Base-by-base conservation (phyloP, 495 filamentous ascomycete species). In the Baudoinia panamericana region DNA sequence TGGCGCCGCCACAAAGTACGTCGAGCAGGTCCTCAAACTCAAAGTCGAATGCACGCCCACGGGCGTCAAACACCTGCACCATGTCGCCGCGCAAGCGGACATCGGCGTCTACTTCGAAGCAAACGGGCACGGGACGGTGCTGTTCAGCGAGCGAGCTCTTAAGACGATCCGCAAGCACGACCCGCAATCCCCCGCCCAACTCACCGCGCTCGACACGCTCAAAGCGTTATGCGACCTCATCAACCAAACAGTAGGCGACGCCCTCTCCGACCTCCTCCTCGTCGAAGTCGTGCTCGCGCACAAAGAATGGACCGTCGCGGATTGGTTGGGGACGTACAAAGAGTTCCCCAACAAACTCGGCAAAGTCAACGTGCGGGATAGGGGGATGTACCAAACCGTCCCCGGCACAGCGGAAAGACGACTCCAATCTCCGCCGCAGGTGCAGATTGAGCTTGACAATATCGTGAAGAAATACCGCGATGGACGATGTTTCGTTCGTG, bases 81-180 rank as follows among this genome's bases (percentile, higher is more conserved):
- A 96, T 56, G 90, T 83, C 12, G 90, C 90, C 21, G 72, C 80
- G 39, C 79, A 78, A 17, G 92, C 84, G 51, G 92, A 96, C 54
- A 77, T 94, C 36, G 90, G 90, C 29, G 84, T 96, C 38, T 97
- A 97, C 63, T 97, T 97, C 54, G 90, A 97, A 63, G 90, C 90
- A 35, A 97, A 97, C 54, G 90, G 90, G 34, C 90, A 97, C 59
- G 90, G 90, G 39, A 97, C 90, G 18, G 83, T 96, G 18, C 75
- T 94, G 27, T 97, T 97, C 70, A 93, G 84, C 2, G 74, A 77
- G 25, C 70, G 75, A 31, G 86, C 90, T 0, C 71, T 88, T 8
- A 78, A 78, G 50, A 68, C 70, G 20, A 87, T 96, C 64, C 69
- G 72, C 42, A 78, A 65, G 39, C 73, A 78, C 31, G 73, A 84